A percentile compares a stretch with the other conserved stretches of the same genome.
These are phyloP conservation scores for Paramyrothecium roridum DNA, from an alignment of 2,329 filamentous ascomycete genomes.

Conservation along the genomic window DNA sequence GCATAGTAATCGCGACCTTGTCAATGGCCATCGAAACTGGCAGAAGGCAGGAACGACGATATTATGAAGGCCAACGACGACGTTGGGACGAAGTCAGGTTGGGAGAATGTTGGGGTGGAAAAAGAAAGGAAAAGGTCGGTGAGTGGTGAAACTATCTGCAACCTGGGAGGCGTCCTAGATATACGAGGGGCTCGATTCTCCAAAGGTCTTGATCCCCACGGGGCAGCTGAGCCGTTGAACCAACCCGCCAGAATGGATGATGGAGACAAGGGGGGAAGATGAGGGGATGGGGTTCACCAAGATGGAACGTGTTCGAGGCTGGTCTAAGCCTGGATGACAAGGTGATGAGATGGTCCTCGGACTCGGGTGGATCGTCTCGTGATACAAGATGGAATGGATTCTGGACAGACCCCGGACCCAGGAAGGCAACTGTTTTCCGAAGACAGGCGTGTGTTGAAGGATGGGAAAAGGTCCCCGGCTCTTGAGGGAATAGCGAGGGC, in stretches of 20 bases:
- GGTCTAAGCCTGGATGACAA: neutral
- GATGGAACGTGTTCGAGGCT: neutral
- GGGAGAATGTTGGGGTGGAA: neutral
- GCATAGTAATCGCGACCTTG: constrained; percentile 16
- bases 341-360: neutral
- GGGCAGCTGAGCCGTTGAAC: neutral
- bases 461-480: neutral
- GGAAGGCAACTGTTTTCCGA: neutral
- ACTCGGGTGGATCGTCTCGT: neutral
- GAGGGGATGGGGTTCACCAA: neutral
- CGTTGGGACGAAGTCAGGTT: neutral
- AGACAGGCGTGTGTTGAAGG: neutral
- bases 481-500: neutral
- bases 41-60: neutral
- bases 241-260: neutral
- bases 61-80: neutral
- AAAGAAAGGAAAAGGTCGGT: neutral
- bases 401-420: neutral
- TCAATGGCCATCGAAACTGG: constrained; percentile 20
- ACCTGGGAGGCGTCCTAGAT: neutral
- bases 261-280: neutral
- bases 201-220: neutral
- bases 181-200: neutral
- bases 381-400: neutral
- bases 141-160: neutral